A percentile compares a stretch with the other conserved stretches of the same genome.
phyloP scores from a whole-genome alignment of 1,139 yeast genomes.

The Kodamaea sp. region DNA sequence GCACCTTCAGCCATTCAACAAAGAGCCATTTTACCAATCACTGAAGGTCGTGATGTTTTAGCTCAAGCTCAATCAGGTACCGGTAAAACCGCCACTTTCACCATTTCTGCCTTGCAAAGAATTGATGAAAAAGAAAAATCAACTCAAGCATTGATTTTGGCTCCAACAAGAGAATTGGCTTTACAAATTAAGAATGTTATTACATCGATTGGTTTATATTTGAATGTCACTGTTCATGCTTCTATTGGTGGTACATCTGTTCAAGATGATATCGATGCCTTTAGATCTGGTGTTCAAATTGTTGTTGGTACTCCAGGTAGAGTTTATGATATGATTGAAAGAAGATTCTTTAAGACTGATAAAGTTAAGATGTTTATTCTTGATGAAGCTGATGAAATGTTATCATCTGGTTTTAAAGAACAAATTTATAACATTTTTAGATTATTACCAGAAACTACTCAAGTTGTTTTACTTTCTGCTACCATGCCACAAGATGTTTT shows the following conservation, averaged over 20 bases:
- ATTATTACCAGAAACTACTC: conserved; percentile 89
- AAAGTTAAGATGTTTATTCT: conserved; percentile 93
- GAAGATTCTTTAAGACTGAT: conserved; percentile 86
- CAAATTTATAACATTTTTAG: conserved; percentile 97
- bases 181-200: conserved; percentile 97
- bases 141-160: conserved; percentile 92
- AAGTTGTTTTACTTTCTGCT: conserved; percentile 94
- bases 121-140: conserved; percentile 72
- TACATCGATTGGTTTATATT: conserved; percentile 87
- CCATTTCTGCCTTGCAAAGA: conserved; percentile 94
- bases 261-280: conserved; percentile 87
- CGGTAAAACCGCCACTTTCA: conserved; percentile 99
- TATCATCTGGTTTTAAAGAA: conserved; percentile 94
- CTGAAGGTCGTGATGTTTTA: conserved; percentile 93
- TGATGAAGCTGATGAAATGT: conserved; percentile 99
- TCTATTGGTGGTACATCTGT: conserved; percentile 98
- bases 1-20: conserved; percentile 97
- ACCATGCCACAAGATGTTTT: conserved; percentile 97
- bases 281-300: conserved; percentile 89
- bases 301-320: conserved; percentile 99
- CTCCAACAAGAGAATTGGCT: conserved; percentile 99
- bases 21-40: conserved; percentile 95
- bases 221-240: conserved; percentile 93
- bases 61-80: conserved; percentile 99
- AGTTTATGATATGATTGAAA: conserved; percentile 94